phyloP scores from a whole-genome alignment of 257 asterid species.

The Solanum clarkiae region DNA sequence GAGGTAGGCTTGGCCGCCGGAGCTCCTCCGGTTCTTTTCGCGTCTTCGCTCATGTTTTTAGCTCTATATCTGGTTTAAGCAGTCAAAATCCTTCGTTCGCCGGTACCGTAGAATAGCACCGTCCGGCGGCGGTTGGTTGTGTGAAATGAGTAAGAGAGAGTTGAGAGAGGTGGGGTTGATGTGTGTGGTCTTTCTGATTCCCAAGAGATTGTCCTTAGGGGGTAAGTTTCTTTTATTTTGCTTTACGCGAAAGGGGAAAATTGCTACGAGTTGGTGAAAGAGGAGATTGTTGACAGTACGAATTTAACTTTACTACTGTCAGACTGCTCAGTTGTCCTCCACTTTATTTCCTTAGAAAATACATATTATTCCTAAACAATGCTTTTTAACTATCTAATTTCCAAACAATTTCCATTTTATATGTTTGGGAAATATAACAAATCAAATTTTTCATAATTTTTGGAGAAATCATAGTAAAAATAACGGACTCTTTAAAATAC shows the following conservation, averaged over 20 bases:
- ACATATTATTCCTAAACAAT: neutral
- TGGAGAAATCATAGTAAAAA: neutral
- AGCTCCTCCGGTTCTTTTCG: slow-evolving; percentile 58
- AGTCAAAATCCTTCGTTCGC: neutral
- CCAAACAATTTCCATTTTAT: neutral
- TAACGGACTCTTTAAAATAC: neutral
- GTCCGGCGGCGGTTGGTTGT: neutral
- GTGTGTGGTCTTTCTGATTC: slow-evolving; percentile 5
- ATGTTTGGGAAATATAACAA: neutral
- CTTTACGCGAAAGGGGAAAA: neutral
- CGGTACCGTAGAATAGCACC: neutral
- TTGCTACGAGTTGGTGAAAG: neutral
- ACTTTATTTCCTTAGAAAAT: neutral
- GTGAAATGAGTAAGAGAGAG: neutral
- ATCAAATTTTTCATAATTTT: neutral
- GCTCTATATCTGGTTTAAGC: neutral
- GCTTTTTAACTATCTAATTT: neutral
- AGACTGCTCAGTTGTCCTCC: neutral
- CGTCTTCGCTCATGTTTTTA: slow-evolving; percentile 53
- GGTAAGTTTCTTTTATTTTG: neutral
- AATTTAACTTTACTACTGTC: neutral
- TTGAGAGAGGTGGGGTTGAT: no score
- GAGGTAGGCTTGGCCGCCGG: slow-evolving; percentile 18
- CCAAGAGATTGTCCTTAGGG: neutral
- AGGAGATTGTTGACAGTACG: neutral